Conservation (phyloP, 305 asterid species). For the Fraxinus nigra region DNA sequence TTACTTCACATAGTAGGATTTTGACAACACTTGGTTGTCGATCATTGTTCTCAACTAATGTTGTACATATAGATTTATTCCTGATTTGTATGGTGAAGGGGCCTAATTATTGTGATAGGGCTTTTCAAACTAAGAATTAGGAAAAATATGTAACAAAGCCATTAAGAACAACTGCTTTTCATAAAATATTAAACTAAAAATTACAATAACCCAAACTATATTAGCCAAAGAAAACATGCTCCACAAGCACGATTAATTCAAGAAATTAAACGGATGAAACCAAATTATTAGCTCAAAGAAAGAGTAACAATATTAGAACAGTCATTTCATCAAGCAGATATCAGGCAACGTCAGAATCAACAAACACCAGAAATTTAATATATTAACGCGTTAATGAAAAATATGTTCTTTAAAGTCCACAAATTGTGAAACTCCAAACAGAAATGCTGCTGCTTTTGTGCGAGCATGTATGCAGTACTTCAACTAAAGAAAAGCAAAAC, state of each 20-base stretch:
- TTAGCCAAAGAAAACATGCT: neutral
- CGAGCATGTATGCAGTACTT: neutral
- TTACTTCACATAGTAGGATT: no score
- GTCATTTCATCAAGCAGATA: conserved; percentile 45
- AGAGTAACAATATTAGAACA: neutral
- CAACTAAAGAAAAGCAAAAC: neutral
- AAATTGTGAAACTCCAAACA: neutral
- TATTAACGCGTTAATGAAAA: neutral
- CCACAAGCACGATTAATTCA: neutral
- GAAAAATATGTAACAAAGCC: neutral
- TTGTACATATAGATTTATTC: no score
- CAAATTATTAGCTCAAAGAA: neutral
- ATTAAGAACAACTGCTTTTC: neutral
- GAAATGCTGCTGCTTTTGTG: conserved; percentile 1
- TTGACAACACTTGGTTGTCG: no score
- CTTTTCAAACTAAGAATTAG: neutral
- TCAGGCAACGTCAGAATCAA: conserved; percentile 10
- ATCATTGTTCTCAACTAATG: no score
- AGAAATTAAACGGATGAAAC: neutral
- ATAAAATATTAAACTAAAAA: neutral
- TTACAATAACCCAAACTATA: neutral
- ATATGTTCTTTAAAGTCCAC: neutral
- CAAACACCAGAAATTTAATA: neutral
- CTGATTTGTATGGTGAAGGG: neutral
- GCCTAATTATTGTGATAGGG: neutral